Base-by-base conservation (phyloP, 106 monocot genomes). In the Vanilla planifolia region DNA sequence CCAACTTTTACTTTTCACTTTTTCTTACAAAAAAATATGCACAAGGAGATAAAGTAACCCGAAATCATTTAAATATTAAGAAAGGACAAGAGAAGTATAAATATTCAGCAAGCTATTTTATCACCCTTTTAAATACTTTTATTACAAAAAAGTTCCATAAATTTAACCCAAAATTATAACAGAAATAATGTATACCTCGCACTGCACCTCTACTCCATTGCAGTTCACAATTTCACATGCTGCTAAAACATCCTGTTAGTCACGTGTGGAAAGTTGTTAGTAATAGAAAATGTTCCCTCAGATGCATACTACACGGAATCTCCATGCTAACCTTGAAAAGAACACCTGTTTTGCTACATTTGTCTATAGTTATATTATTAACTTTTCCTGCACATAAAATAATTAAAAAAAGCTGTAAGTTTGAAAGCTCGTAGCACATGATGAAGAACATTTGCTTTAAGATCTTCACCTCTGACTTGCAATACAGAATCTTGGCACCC, bases 191-290 rank as follows among this genome's bases (percentile, higher is more conserved):
- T 27, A 68, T 87, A 92, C 86, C 92, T 87, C 78, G 14, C 86
- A 92, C 35, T 92, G 86, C 64, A 92, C 80, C 62, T 92, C 92
- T 65, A 87, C 65, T 42, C 83, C 74, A 70, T 73, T 92, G 76
- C 83, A 92, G 53, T 86, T 92, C 67, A 92, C 92, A 70, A 92
- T 75, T 60, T 92, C 86, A 71, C 86, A 92, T 63, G 92, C 92
- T 39, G 92, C 92, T 15, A 87, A 83, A 51, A 87, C 92, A 80
- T 80, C 86, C 92, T 92, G n/a, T n/a, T 68, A 56, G 33, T 33
- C 40, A 73, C 6, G 17, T n/a, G n/a, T n/a, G n/a, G n/a, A 45
- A 43, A 30, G 3, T 33, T 17, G 21, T 35, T 57, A 57, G 15
- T 57, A 36, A n/a, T 35, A 34, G 20, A 34, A 3, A 57, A 10